Conservation (phyloP, 352 stramenopile genomes). For the Globisporangium spinosum region DNA sequence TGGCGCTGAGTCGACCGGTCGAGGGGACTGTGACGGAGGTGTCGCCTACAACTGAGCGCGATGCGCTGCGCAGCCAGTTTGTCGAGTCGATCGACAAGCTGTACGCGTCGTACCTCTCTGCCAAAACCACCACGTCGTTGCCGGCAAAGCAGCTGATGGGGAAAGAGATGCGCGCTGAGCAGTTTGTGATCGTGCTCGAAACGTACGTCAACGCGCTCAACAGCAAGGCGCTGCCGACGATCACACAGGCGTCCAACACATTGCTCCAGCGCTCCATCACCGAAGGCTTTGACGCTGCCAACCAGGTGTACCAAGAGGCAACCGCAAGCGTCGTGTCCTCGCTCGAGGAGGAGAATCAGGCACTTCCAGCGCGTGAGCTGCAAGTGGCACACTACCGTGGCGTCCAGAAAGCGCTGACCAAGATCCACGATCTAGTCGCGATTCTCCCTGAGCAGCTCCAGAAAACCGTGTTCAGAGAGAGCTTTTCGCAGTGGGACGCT, state of each 20-base stretch:
- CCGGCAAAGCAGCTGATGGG: constrained; percentile 47
- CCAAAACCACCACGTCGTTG: constrained; percentile 26
- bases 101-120: constrained; percentile 39
- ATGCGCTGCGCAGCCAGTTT: constrained; percentile 47
- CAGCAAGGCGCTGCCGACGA: constrained; percentile 31
- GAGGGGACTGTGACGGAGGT: constrained; percentile 27
- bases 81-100: constrained; percentile 51
- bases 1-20: constrained; percentile 45
- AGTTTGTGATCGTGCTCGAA: constrained; percentile 41
- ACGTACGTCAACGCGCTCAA: constrained; percentile 49
- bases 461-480: constrained; percentile 29
- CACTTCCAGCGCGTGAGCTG: constrained; percentile 18
- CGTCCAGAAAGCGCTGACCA: constrained; percentile 22
- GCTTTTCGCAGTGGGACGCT: constrained; percentile 21
- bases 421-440: constrained; percentile 25
- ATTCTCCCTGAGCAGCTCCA: constrained; percentile 28
- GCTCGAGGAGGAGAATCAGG: background rate
- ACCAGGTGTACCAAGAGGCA: constrained; percentile 22
- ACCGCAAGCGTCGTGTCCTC: background rate
- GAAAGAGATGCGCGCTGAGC: constrained; percentile 26
- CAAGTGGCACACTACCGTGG: constrained; percentile 30
- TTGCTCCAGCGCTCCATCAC: constrained; percentile 39
- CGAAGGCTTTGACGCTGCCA: constrained; percentile 28
- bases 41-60: constrained; percentile 16
- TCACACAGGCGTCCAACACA: constrained; percentile 38